Conservation (phyloP, 2,329 filamentous ascomycete species). For the Cytospora piceae region DNA sequence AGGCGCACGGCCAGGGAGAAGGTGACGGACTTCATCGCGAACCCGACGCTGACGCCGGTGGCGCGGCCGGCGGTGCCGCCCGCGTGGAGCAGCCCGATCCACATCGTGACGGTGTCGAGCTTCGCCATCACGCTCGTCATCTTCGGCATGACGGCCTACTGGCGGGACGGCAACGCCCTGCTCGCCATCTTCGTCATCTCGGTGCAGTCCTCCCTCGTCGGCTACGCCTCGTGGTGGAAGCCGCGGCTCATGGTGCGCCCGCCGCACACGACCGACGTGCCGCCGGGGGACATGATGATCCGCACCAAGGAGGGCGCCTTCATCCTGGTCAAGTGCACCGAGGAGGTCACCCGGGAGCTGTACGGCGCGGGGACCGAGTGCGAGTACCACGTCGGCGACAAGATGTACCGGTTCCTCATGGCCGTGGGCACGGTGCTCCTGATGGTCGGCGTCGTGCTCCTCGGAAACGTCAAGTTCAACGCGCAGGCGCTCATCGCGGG, state of each 20-base stretch:
- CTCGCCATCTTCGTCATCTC: slow-evolving; percentile 57
- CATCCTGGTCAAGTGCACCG: slow-evolving; percentile 59
- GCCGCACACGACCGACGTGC: slow-evolving; percentile 51
- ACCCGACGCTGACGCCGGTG: slow-evolving; percentile 45
- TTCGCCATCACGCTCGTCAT: slow-evolving; percentile 53
- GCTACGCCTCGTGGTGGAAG: slow-evolving; percentile 62
- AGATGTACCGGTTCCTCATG: slow-evolving; percentile 57
- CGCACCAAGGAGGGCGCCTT: slow-evolving; percentile 64
- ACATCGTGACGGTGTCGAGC: slow-evolving; percentile 57
- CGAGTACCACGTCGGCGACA: slow-evolving; percentile 53
- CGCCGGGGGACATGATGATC: slow-evolving; percentile 63
- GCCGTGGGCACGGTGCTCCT: slow-evolving; percentile 61
- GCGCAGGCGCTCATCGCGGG: slow-evolving; percentile 62
- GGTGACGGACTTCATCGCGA: slow-evolving; percentile 48
- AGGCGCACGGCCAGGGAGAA: slow-evolving; percentile 45
- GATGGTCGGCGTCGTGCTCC: slow-evolving; percentile 63
- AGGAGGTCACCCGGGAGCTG: slow-evolving; percentile 65
- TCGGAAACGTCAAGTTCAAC: slow-evolving; percentile 65
- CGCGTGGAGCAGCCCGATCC: slow-evolving; percentile 54
- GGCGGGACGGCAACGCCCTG: slow-evolving; percentile 55
- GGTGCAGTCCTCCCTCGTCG: slow-evolving; percentile 55
- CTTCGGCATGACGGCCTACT: slow-evolving; percentile 46
- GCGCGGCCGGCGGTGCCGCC: slow-evolving; percentile 53
- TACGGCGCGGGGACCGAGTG: slow-evolving; percentile 66
- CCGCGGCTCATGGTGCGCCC: slow-evolving; percentile 57